These are phyloP conservation scores for Plasmodium sp. DNA, from an alignment of 169 alveolate genomes.

Conservation along the genomic window DNA sequence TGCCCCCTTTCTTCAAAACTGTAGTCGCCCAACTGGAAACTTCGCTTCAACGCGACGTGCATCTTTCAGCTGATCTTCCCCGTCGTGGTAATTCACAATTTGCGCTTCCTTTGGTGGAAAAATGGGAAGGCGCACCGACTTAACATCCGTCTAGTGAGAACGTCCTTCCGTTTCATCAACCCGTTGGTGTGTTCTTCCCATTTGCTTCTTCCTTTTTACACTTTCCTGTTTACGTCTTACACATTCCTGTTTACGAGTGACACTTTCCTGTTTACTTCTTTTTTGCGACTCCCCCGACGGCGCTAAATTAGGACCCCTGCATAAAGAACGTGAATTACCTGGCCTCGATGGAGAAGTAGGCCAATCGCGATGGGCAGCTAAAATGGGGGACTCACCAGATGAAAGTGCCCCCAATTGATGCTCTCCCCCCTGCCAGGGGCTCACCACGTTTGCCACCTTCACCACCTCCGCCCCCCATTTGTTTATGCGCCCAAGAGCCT, in stretches of 20 bases:
- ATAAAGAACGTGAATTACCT: slow-evolving; percentile 40
- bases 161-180: not conserved
- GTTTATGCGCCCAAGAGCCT: slow-evolving; percentile 17
- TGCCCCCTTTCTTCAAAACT: not conserved
- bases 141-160: not conserved
- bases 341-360: slow-evolving; percentile 48
- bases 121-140: not conserved
- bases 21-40: slow-evolving; percentile 73
- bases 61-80: slow-evolving; percentile 64
- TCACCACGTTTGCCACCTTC: not conserved
- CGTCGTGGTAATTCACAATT: slow-evolving; percentile 35
- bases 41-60: slow-evolving; percentile 62
- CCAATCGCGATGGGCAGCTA: not conserved
- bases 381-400: not conserved
- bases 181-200: not conserved
- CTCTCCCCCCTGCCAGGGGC: not conserved
- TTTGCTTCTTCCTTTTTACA: not conserved
- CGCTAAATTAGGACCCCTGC: slow-evolving; percentile 41
- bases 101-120: not conserved
- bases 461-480: not conserved
- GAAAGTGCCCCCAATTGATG: not conserved
- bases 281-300: not conserved
- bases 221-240: too few relatives aligned
- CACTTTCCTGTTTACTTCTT: not conserved
- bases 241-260: too few relatives aligned